Evolutionary conservation across 768 basidiomycete genomes (phyloP).

Genomic region (Auricularia cornea): DNA sequence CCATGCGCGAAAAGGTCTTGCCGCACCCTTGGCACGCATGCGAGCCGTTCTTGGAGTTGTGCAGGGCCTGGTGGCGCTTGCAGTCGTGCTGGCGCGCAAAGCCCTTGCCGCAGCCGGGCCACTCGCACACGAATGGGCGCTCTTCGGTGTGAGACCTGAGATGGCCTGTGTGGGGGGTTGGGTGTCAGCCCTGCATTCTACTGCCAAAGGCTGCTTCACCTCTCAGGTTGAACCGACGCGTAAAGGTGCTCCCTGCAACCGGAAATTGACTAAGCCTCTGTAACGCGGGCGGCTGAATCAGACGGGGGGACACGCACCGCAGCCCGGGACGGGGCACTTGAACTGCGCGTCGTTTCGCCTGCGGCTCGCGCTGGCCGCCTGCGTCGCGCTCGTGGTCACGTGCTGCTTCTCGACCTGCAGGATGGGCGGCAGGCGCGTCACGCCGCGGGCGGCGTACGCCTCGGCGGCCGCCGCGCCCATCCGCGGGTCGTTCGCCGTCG

Average conservation of each 20-base stretch:
- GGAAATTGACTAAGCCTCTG: not conserved
- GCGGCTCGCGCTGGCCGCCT: slow-evolving; percentile 82
- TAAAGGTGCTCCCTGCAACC: slow-evolving; percentile 71
- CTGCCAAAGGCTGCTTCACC: slow-evolving; percentile 37
- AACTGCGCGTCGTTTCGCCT: slow-evolving; percentile 88
- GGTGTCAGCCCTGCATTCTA: too few species aligned
- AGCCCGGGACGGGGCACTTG: slow-evolving; percentile 88
- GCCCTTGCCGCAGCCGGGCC: slow-evolving; percentile 90
- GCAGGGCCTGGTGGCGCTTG: slow-evolving; percentile 93
- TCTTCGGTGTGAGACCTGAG: slow-evolving; percentile 93
- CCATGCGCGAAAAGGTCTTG: slow-evolving; percentile 89
- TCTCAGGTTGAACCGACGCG: slow-evolving; percentile 80
- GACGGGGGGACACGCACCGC: slow-evolving; percentile 30
- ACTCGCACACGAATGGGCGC: slow-evolving; percentile 87
- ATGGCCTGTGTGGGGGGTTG: slow-evolving; percentile 50
- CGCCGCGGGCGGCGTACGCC: slow-evolving; percentile 24
- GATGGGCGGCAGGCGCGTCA: slow-evolving; percentile 69
- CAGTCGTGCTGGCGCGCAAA: slow-evolving; percentile 96
- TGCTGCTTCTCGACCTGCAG: slow-evolving; percentile 89
- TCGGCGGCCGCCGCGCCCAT: slow-evolving; percentile 1
- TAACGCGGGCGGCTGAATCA: not conserved
- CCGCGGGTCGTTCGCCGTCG: slow-evolving; percentile 9
- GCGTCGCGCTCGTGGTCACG: slow-evolving; percentile 91
- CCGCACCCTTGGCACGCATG: slow-evolving; percentile 89
- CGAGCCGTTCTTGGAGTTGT: slow-evolving; percentile 71